Percentiles rank a stretch among this genome's conserved stretches.
phyloP scores from a whole-genome alignment of 768 basidiomycete genomes.

The Phaeotremella skinneri region DNA sequence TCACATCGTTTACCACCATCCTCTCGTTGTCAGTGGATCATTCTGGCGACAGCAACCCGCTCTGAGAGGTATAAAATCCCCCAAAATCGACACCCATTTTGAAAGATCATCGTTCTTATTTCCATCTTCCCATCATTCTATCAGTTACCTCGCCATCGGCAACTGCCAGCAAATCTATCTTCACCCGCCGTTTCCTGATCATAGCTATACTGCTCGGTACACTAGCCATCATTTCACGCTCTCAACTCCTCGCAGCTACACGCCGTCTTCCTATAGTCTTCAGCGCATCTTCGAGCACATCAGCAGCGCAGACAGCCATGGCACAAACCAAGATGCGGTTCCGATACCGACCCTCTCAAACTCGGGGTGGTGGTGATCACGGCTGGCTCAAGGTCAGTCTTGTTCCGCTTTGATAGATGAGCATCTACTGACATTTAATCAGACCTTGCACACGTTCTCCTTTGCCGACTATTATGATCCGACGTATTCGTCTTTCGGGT shows the following conservation, averaged over 20 bases:
- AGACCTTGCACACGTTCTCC: slow-evolving; percentile 44
- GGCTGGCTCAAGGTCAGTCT: slow-evolving; percentile 82
- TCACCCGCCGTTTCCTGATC: not conserved
- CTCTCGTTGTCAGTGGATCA: no score
- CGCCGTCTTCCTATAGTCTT: not conserved
- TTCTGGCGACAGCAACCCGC: no score
- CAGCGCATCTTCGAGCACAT: not conserved
- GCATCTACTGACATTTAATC: not conserved
- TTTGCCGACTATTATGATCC: slow-evolving; percentile 62
- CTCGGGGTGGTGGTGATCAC: slow-evolving; percentile 72
- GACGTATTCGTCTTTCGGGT: slow-evolving; percentile 63
- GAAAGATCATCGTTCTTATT: not conserved
- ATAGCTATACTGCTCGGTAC: not conserved
- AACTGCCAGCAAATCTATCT: not conserved
- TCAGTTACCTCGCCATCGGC: no score
- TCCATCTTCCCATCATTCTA: not conserved
- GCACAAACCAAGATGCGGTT: slow-evolving; percentile 24
- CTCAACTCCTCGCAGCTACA: not conserved
- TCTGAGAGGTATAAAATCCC: not conserved
- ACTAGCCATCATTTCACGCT: not conserved
- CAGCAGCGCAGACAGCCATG: not conserved
- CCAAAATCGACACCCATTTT: not conserved
- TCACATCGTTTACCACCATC: no score
- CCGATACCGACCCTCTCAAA: slow-evolving; percentile 58
- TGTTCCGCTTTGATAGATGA: not conserved